phyloP scores from a whole-genome alignment of 225 moss, liverwort and hornwort genomes.

The Anthoceros angustus region DNA sequence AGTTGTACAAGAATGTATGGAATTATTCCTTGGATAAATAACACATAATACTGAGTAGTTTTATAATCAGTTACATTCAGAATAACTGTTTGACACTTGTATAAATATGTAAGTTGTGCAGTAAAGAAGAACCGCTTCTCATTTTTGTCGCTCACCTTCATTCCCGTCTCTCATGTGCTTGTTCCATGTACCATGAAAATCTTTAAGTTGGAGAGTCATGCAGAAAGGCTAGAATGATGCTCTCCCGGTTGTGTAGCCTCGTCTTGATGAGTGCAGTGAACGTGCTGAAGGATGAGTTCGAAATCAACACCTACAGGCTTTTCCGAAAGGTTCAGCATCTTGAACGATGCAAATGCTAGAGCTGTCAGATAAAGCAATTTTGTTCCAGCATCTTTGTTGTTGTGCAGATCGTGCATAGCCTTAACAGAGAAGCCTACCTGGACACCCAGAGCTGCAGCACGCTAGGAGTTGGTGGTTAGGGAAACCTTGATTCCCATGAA shows the following conservation, averaged over 20 bases:
- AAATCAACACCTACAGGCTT: slow-evolving; percentile 14
- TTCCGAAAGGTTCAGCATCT: slow-evolving; percentile 28
- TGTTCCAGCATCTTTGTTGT: not conserved
- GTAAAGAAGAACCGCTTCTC: too few relatives aligned
- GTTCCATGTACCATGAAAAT: too few relatives aligned
- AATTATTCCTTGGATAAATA: too few relatives aligned
- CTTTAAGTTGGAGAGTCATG: too few relatives aligned
- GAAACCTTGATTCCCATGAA: slow-evolving; percentile 16
- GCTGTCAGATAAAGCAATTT: not conserved
- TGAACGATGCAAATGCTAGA: slow-evolving; percentile 7
- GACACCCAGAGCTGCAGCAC: slow-evolving; percentile 24
- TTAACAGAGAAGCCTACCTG: slow-evolving; percentile 26
- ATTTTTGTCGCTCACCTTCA: too few relatives aligned
- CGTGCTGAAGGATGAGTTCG: slow-evolving; percentile 55
- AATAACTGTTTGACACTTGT: too few relatives aligned
- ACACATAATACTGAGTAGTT: too few relatives aligned
- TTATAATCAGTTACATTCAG: too few relatives aligned
- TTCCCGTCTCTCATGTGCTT: too few relatives aligned
- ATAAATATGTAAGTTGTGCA: too few relatives aligned
- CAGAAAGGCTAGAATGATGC: slow-evolving; percentile 17
- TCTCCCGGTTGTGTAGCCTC: not conserved
- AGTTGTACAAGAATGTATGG: too few relatives aligned
- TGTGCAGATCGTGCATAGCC: slow-evolving; percentile 11
- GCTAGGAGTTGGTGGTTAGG: slow-evolving; percentile 27
- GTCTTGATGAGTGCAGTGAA: slow-evolving; percentile 16